Conservation (phyloP, 164 flowering plant genomes). For the Stephania cephalantha region DNA sequence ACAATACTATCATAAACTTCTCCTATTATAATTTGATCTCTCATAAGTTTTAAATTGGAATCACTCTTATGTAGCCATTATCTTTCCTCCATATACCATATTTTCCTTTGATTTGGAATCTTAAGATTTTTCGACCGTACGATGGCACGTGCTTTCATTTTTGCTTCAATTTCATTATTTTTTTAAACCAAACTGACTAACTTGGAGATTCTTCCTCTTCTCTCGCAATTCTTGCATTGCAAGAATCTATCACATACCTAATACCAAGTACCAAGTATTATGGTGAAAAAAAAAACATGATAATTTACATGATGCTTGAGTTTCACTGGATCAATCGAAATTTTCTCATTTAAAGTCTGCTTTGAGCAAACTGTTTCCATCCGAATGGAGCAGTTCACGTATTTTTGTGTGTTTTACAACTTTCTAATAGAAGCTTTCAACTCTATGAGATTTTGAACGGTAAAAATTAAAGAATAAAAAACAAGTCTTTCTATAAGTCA, state of each 20-base stretch:
- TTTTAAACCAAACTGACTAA: conserved; percentile 40
- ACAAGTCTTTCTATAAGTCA: background rate
- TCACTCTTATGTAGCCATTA: conserved; percentile 52
- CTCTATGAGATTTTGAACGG: too few relatives aligned
- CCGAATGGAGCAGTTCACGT: conserved; percentile 3
- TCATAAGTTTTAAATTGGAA: conserved; percentile 49
- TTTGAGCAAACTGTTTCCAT: conserved; percentile 28
- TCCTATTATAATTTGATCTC: conserved; percentile 61
- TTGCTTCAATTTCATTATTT: conserved; percentile 43
- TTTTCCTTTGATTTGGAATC: conserved; percentile 47
- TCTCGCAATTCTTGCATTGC: conserved; percentile 46
- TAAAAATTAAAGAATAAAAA: background rate
- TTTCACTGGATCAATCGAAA: conserved; percentile 52
- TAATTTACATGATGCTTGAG: conserved; percentile 52
- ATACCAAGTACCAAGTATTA: background rate
- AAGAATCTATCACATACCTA: conserved; percentile 15
- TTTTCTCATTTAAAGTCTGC: conserved; percentile 17
- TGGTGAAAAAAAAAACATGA: conserved; percentile 1
- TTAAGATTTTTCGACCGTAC: conserved; percentile 46
- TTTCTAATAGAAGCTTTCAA: conserved; percentile 24
- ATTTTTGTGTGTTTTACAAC: conserved; percentile 19
- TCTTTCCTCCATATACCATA: conserved; percentile 92
- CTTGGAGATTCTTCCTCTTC: conserved; percentile 49
- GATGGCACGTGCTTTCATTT: conserved; percentile 53
- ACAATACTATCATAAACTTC: conserved; percentile 53